Evolutionary conservation across 2,329 filamentous ascomycete species (phyloP).

Genomic region (Aureobasidium pullulans): DNA sequence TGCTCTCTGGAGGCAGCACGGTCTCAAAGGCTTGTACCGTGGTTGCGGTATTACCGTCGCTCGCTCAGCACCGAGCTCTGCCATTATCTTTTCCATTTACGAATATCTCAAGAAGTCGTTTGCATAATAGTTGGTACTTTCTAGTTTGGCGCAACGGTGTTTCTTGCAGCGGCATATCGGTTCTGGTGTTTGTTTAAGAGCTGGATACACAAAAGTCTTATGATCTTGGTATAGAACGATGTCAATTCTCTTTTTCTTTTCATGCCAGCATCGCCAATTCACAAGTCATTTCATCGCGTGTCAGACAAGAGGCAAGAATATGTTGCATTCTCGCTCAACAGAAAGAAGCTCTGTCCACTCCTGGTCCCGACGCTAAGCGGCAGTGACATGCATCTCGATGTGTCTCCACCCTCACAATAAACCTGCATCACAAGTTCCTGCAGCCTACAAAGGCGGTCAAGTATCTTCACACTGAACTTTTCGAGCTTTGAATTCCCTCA

Average conservation of each 20-base stretch:
- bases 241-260: not conserved
- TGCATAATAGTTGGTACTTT: conserved; percentile 23
- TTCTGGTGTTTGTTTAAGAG: not conserved
- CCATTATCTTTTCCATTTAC: conserved; percentile 94
- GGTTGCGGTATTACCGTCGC: conserved; percentile 91
- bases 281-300: not conserved
- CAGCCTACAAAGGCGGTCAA: not conserved
- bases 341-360: conserved; percentile 1
- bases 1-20: conserved; percentile 73
- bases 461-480: no score
- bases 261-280: no score
- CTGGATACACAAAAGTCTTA: not conserved
- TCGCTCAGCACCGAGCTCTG: conserved; percentile 87
- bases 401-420: not conserved
- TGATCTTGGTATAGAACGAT: not conserved
- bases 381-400: not conserved
- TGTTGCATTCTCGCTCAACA: not conserved
- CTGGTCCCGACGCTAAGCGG: not conserved
- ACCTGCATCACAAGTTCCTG: not conserved
- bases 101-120: conserved; percentile 73
- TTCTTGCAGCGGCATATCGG: not conserved
- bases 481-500: no score
- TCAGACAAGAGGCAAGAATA: not conserved
- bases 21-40: conserved; percentile 78
- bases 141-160: not conserved